Evolutionary conservation across 163 green algal genomes (phyloP), one percentile per base, ranked within the genome.

Genomic region (Scenedesmus sp.): DNA sequence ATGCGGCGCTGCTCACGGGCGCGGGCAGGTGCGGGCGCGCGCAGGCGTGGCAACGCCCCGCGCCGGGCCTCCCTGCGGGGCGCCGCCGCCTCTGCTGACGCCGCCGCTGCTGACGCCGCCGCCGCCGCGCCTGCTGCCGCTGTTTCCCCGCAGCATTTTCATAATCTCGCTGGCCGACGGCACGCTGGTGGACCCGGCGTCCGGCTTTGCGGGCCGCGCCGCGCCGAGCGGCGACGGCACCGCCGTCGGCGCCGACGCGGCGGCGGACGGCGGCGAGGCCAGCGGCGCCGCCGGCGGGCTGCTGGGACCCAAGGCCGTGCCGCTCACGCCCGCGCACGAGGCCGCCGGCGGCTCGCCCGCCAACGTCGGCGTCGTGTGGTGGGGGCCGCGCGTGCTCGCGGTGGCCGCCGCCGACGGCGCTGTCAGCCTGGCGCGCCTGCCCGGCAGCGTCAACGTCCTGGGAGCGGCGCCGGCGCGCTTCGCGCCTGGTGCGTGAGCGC

Each of bases 1-100:
- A 80, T 45, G 71, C 44, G 17, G 71, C 71, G 4, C 33, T 80
- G 71, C 45, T 80, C 53, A 80, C 71, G 50, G 42, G 26, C 10
- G 39, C 34, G 28, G 57, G 58, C 60, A 78, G 70, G 70, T 78
- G 34, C 11, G 67, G 0, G n/a, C 17, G 9, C 3, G 11, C 4
- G 6, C 22, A 44, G 0, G n/a, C n/a, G n/a, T n/a, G n/a, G n/a
- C n/a, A n/a, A n/a, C n/a, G n/a, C n/a, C n/a, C n/a, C n/a, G n/a
- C n/a, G n/a, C n/a, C n/a, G n/a, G n/a, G n/a, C n/a, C n/a, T n/a
- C n/a, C n/a, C n/a, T n/a, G n/a, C n/a, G n/a, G n/a, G n/a, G n/a
- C n/a, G n/a, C n/a, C n/a, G n/a, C n/a, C n/a, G n/a, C n/a, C n/a
- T n/a, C n/a, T n/a, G n/a, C n/a, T n/a, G n/a, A n/a, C n/a, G n/a